These are phyloP conservation scores for Pyrus bretschneideri DNA, from an alignment of 306 rosid genomes.

Conservation along the genomic window DNA sequence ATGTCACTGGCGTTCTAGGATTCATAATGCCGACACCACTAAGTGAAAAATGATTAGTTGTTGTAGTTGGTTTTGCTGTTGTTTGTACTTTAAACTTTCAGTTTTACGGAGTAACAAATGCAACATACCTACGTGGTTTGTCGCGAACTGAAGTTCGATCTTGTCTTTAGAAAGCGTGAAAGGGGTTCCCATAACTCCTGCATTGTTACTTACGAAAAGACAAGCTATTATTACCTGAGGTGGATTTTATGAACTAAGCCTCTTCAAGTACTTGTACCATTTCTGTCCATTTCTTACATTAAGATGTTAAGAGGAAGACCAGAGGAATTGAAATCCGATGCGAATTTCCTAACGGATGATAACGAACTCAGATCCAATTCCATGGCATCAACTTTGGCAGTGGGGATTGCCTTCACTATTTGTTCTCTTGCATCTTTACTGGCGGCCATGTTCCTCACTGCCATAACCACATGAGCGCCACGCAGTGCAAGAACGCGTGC, in stretches of 20 bases:
- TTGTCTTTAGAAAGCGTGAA: conserved; percentile 66
- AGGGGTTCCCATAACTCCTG: conserved; percentile 61
- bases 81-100: background rate
- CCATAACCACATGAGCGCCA: conserved; percentile 83
- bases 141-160: conserved; percentile 80
- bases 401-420: conserved; percentile 55
- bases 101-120: background rate
- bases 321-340: conserved; percentile 42
- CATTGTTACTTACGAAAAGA: conserved; percentile 69
- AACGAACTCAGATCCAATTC: conserved; percentile 77
- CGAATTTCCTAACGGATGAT: conserved; percentile 64
- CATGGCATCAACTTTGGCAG: conserved; percentile 66
- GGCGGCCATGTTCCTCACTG: conserved; percentile 53
- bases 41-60: no score
- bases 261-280: background rate
- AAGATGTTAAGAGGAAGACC: conserved; percentile 64
- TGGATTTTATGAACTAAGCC: background rate
- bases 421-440: conserved; percentile 40
- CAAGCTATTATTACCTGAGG: conserved; percentile 4
- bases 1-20: no score
- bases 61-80: no score
- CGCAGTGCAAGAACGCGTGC: conserved; percentile 76
- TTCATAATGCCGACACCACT: no score
- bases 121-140: conserved; percentile 65
- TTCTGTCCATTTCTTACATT: conserved; percentile 45